Percentiles rank a stretch among this genome's conserved stretches.
These are phyloP conservation scores for Aspergillus bertholletiae DNA, from an alignment of 495 filamentous ascomycete species.

Conservation along the genomic window DNA sequence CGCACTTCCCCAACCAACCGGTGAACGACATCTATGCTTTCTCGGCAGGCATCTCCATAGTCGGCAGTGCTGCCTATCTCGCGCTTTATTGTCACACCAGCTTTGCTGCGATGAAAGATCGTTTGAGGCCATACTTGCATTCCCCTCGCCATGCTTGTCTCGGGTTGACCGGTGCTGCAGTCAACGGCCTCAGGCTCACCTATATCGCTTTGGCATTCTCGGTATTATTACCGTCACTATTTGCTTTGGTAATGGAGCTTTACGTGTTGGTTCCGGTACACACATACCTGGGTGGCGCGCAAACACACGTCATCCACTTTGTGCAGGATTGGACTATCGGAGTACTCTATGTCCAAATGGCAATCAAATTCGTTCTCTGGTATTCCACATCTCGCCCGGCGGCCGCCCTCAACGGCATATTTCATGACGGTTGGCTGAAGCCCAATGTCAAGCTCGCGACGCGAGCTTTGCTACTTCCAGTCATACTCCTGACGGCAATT, in stretches of 20 bases:
- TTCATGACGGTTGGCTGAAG: slow-evolving; percentile 74
- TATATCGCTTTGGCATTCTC: slow-evolving; percentile 73
- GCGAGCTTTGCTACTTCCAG: slow-evolving; percentile 75
- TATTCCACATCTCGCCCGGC: slow-evolving; percentile 65
- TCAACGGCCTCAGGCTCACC: slow-evolving; percentile 40
- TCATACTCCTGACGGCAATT: slow-evolving; percentile 50
- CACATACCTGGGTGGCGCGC: slow-evolving; percentile 59
- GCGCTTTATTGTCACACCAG: slow-evolving; percentile 50
- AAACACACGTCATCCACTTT: slow-evolving; percentile 76
- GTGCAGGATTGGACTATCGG: slow-evolving; percentile 94
- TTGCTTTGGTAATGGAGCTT: slow-evolving; percentile 78
- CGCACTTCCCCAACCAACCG: slow-evolving; percentile 60
- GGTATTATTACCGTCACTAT: slow-evolving; percentile 76
- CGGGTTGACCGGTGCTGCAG: slow-evolving; percentile 5
- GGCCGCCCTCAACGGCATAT: slow-evolving; percentile 67
- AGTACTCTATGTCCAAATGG: slow-evolving; percentile 85
- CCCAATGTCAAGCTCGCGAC: slow-evolving; percentile 79
- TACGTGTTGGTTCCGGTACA: slow-evolving; percentile 88
- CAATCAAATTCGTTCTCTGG: slow-evolving; percentile 64
- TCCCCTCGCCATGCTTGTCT: slow-evolving; percentile 29
- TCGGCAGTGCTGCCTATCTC: slow-evolving; percentile 61
- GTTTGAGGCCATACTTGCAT: slow-evolving; percentile 27
- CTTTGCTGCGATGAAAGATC: slow-evolving; percentile 32
- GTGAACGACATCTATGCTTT: slow-evolving; percentile 97
- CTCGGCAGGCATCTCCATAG: slow-evolving; percentile 77